Conservation (phyloP, 1,139 yeast species). For the Saccharomyces pastorianus region DNA sequence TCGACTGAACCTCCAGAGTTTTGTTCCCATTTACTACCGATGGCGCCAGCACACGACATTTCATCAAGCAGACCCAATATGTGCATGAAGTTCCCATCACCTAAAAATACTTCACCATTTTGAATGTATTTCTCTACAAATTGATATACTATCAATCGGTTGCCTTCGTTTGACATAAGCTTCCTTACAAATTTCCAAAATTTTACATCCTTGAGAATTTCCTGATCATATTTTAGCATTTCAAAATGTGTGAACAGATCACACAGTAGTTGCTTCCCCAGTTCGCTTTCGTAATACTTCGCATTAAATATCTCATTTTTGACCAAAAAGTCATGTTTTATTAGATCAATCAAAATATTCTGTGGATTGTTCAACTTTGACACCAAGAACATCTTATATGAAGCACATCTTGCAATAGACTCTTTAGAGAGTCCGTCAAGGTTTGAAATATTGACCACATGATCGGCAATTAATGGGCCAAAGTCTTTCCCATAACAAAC, state of each 20-base stretch:
- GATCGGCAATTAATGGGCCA: not conserved
- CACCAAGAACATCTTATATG: conserved; percentile 27
- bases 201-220: conserved; percentile 39
- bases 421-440: conserved; percentile 19
- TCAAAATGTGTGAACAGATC: conserved; percentile 49
- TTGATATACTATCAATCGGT: conserved; percentile 40
- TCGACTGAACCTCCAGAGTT: conserved; percentile 41
- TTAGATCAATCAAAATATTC: conserved; percentile 1
- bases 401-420: conserved; percentile 22
- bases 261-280: conserved; percentile 45
- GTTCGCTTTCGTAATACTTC: conserved; percentile 27
- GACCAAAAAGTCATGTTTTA: conserved; percentile 23
- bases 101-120: conserved; percentile 36
- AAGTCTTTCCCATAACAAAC: not conserved
- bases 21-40: conserved; percentile 71
- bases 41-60: conserved; percentile 72
- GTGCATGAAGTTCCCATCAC: conserved; percentile 49
- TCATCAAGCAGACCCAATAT: conserved; percentile 69
- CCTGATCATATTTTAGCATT: conserved; percentile 38
- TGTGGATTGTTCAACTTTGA: conserved; percentile 22
- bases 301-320: conserved; percentile 23
- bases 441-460: conserved; percentile 15
- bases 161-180: conserved; percentile 47
- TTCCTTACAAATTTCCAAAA: conserved; percentile 59
- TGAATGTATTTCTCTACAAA: conserved; percentile 43